Evolutionary conservation across 2,329 filamentous ascomycete genomes (phyloP), one percentile per base, ranked within the genome.

Genomic region (Epichloe uncinata): DNA sequence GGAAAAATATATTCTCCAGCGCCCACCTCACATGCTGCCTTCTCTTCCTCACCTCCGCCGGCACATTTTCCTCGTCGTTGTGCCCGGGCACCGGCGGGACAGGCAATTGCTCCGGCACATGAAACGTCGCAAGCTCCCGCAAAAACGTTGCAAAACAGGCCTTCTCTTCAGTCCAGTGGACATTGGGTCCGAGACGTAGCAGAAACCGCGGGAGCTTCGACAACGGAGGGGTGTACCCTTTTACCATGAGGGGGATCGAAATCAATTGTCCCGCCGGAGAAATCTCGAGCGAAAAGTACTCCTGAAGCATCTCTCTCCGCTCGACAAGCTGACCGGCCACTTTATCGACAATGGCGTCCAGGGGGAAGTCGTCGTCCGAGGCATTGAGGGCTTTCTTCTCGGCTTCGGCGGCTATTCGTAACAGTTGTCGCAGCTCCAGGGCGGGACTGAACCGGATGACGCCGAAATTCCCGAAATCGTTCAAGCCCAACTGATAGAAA

Each of bases 401-500:
- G 34, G 81, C 71, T 44, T 85, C 78, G 1, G 82, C 87, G 1
- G 82, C 91, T 41, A 95, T 77, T 12, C 71, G 69, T 15, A 98
- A 73, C 5, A 97, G 66, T 50, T 85, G 79, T 4, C 73, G 69
- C 5, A 98, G 69, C 51, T 81, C 73, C 1, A 96, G 75, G 0
- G 88, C 77, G 2, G 88, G 86, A 45, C 81, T 78, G 59, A 98
- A 88, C 11, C 79, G 81, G 52, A 98, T 89, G 20, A 74, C 67
- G 3, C 93, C 93, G 60, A 95, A 96, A 63, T 98, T 98, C 2
- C 85, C 88, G 66, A 98, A 98, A 61, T 98, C 89, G 0, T 89
- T 95, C 36, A 98, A 77, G 0, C 89, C 91, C 18, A 97, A 70
- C 67, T 98, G 93, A 69, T 98, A 98, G 65, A 97, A 94, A 64